Base-by-base conservation (phyloP, 306 rosid genomes). In the Prosopis cineraria region DNA sequence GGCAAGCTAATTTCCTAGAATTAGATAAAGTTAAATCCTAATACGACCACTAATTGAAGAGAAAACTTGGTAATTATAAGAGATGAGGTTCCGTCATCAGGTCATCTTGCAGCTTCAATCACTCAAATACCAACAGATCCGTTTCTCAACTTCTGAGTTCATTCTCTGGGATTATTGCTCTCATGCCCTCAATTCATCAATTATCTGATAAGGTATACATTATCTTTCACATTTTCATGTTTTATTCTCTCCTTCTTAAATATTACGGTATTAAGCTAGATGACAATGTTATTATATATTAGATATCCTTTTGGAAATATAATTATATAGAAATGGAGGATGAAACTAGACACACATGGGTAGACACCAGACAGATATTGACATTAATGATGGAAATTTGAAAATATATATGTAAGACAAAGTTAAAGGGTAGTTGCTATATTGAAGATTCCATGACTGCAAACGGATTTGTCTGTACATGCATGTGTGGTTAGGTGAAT, bases 91-190 rank as follows among this genome's bases (percentile, higher is more conserved):
- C 81, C n/a, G 89, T 82, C 96, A 91, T 82, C 96, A 93, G 97
- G 87, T 93, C 97, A 93, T 90, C 97, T 89, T 72, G 97, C 96
- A 93, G 97, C 96, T 93, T 93, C 96, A 89, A 93, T 86, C 96
- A 88, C 93, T 93, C 96, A 89, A 84, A 68, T 82, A 83, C 91
- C 96, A 90, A 90, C 96, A 89, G 68, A 72, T 58, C 52, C 56
- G 68, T 65, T 22, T 20, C 44, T 16, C 50, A 50, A 73, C 53
- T n/a, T 24, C 47, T 68, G 10, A 58, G 19, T 25, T n/a, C n/a
- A n/a, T n/a, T 52, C 59, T 17, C 65, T 20, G 65, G 79, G 37
- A 56, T 59, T 62, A 56, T 59, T 62, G 13, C 33, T 66, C 72
- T 55, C 62, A 55, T 22, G 13, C 1, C 24, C 34, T 24, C 9